These are phyloP conservation scores for Olyra latifolia DNA, from an alignment of 176 grass and related monocot genomes.

Conservation along the genomic window DNA sequence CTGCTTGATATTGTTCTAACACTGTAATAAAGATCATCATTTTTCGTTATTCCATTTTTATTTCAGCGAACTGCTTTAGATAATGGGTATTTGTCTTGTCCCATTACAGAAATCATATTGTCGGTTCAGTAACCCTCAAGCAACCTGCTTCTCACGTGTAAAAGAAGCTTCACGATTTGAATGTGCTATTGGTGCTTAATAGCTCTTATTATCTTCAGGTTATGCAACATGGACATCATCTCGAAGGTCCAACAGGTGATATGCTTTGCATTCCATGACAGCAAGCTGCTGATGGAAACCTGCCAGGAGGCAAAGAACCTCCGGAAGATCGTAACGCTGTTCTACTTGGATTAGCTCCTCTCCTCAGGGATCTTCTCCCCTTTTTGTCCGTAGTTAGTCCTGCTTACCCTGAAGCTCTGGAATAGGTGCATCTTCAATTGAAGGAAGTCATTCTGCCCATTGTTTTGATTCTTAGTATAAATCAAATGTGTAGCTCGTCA, in stretches of 20 bases:
- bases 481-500: constrained; percentile 25
- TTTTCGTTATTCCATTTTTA: background rate
- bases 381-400: constrained; percentile 53
- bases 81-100: background rate
- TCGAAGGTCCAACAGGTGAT: constrained; percentile 91
- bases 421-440: constrained; percentile 32
- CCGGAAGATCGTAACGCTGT: constrained; percentile 92
- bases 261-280: constrained; percentile 94
- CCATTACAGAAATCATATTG: too few relatives aligned
- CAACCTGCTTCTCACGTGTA: too few relatives aligned
- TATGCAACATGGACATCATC: constrained; percentile 99
- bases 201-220: constrained; percentile 45
- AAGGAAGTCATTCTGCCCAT: constrained; percentile 39
- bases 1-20: background rate
- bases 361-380: background rate
- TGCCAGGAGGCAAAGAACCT: constrained; percentile 94
- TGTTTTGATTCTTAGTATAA: constrained; percentile 54
- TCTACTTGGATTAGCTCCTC: constrained; percentile 92
- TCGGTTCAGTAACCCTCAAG: too few relatives aligned
- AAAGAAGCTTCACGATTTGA: too few relatives aligned
- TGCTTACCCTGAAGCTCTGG: constrained; percentile 17
- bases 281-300: constrained; percentile 92
- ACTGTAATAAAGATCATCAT: background rate
- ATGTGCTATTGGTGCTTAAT: too few relatives aligned
- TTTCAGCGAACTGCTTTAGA: background rate